phyloP scores from a whole-genome alignment of 2,329 filamentous ascomycete genomes.

The Amesomyces nigricolor region DNA sequence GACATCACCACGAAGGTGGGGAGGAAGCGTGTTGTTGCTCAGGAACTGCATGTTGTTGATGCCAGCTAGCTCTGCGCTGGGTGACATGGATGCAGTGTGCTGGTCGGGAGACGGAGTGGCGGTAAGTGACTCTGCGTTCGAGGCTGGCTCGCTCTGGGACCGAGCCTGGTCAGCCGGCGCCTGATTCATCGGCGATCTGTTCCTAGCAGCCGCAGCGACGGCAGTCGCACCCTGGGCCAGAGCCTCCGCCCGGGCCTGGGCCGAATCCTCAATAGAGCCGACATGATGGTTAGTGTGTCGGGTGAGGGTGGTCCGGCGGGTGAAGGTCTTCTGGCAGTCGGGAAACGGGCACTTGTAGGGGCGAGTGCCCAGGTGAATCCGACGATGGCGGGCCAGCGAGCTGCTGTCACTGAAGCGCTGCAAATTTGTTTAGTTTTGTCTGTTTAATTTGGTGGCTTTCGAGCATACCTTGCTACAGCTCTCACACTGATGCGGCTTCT shows the following conservation, averaged over 20 bases:
- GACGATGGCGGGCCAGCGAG: constrained; percentile 84
- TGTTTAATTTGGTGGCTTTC: accelerated
- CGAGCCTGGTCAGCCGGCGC: constrained; percentile 24
- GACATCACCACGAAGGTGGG: constrained; percentile 73
- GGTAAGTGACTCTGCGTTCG: constrained; percentile 65
- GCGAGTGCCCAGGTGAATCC: constrained; percentile 91
- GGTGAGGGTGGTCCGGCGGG: constrained; percentile 87
- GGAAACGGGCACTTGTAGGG: constrained; percentile 97
- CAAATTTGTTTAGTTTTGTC: constrained; percentile 15
- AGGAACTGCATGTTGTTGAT: constrained; percentile 69
- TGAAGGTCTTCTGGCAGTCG: constrained; percentile 98
- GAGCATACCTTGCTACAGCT: constrained; percentile 84
- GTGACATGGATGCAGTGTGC: constrained; percentile 72
- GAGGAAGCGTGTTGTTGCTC: constrained; percentile 71
- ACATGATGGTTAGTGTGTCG: constrained; percentile 95
- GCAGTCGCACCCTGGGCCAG: constrained; percentile 52
- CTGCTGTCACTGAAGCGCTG: constrained; percentile 96
- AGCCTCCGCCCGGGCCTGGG: constrained; percentile 79
- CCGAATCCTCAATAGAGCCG: constrained; percentile 89
- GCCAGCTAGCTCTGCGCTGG: constrained; percentile 66
- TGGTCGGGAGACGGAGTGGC: constrained; percentile 82
- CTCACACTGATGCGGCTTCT: constrained; percentile 98
- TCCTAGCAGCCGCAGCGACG: constrained; percentile 29
- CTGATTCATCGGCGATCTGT: constrained; percentile 32
- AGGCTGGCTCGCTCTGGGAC: constrained; percentile 66